These are phyloP conservation scores for Stenogyne calaminthoides DNA, from an alignment of 305 asterid genomes.

Conservation along the genomic window DNA sequence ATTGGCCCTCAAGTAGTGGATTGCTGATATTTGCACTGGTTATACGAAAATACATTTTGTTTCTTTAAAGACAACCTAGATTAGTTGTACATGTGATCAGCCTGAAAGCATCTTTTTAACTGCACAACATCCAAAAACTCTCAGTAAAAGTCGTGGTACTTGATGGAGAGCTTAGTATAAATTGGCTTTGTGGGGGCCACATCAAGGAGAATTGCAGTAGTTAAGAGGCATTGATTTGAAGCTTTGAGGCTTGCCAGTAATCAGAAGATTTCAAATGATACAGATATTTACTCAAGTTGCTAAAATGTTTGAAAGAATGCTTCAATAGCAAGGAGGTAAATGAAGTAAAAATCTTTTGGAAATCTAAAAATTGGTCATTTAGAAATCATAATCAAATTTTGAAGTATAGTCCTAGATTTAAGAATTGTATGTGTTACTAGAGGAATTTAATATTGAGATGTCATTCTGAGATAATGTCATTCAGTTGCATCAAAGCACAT, in stretches of 20 bases:
- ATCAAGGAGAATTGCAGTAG: not conserved
- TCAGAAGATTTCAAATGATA: not conserved
- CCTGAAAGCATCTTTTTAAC: not conserved
- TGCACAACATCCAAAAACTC: not conserved
- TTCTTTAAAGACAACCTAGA: not conserved
- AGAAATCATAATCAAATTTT: not conserved
- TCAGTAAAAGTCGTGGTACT: not conserved
- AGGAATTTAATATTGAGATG: not conserved
- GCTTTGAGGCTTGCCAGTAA: not conserved
- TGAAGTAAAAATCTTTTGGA: slow-evolving; percentile 4
- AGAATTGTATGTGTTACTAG: not conserved
- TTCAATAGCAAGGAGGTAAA: not conserved
- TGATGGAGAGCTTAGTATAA: not conserved
- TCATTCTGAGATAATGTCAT: slow-evolving; percentile 10
- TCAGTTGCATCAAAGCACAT: not conserved
- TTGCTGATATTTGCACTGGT: not conserved
- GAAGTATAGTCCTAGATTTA: not conserved
- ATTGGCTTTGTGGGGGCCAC: not conserved
- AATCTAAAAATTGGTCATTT: not conserved
- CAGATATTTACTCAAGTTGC: slow-evolving; percentile 12
- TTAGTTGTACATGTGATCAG: not conserved
- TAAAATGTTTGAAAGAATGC: not conserved
- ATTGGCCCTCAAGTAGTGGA: slow-evolving; percentile 13
- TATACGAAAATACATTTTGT: slow-evolving; percentile 3
- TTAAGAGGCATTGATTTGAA: not conserved